These are phyloP conservation scores for Penicillium sp. DNA, from an alignment of 2,329 filamentous ascomycete species.

Conservation along the genomic window DNA sequence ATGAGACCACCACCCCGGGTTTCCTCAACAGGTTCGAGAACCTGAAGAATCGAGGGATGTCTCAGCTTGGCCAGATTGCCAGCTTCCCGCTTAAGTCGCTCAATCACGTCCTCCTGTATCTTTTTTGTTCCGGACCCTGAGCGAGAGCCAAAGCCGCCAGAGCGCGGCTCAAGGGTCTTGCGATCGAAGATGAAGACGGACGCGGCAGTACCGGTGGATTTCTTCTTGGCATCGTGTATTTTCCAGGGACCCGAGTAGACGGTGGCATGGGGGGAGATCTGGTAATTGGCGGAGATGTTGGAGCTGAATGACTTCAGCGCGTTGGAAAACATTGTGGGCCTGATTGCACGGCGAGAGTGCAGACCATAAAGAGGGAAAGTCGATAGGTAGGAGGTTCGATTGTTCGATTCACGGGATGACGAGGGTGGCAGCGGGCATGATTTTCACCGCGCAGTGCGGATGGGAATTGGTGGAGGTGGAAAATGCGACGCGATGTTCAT, in stretches of 20 bases:
- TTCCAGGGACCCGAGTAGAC: conserved; percentile 91
- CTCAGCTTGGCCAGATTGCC: conserved; percentile 84
- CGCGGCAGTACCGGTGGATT: conserved; percentile 84
- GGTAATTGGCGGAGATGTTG: conserved; percentile 92
- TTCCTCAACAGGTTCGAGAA: conserved; percentile 94
- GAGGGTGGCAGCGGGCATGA: too few species aligned
- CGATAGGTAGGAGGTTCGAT: too few species aligned
- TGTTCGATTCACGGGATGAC: too few species aligned
- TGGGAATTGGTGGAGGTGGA: too few species aligned
- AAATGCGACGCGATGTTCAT: too few species aligned
- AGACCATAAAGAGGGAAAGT: too few species aligned
- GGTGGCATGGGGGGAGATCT: conserved; percentile 74
- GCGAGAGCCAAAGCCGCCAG: conserved; percentile 62
- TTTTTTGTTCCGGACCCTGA: conserved; percentile 74
- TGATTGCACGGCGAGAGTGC: neutral
- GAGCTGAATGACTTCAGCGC: conserved; percentile 92
- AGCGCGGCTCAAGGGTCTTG: conserved; percentile 76
- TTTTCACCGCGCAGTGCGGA: too few species aligned
- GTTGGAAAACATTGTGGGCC: conserved; percentile 79
- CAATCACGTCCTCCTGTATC: conserved; percentile 84
- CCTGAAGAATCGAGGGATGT: conserved; percentile 88
- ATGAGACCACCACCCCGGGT: conserved; percentile 88
- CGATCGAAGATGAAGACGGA: conserved; percentile 95
- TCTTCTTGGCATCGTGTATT: conserved; percentile 97
- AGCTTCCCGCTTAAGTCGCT: conserved; percentile 88